Evolutionary conservation across 441 rosid species (phyloP).

Genomic region (Aquilaria agallochum): DNA sequence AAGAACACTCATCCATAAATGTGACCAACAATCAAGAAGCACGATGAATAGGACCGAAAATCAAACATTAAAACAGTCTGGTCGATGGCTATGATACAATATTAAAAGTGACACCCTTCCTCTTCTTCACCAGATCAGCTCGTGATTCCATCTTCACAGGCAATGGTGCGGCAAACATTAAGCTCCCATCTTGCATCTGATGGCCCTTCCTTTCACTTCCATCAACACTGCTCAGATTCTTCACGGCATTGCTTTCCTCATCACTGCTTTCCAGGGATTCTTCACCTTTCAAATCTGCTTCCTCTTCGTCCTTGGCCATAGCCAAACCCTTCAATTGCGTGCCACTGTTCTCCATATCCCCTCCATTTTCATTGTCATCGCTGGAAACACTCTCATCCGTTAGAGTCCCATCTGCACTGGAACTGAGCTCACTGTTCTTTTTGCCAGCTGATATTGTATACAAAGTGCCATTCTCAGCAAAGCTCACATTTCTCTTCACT

Average conservation of each 20-base stretch:
- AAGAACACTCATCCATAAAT: too few relatives aligned
- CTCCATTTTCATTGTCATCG: conserved; percentile 35
- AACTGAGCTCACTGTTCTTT: conserved; percentile 22
- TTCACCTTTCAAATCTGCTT: conserved; percentile 23
- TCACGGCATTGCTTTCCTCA: conserved; percentile 20
- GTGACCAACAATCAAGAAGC: too few relatives aligned
- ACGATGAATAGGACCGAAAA: too few relatives aligned
- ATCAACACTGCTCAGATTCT: conserved; percentile 14
- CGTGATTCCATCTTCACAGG: conserved; percentile 79
- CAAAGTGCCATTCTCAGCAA: conserved; percentile 53
- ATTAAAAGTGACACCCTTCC: conserved; percentile 25
- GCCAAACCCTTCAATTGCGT: conserved; percentile 25
- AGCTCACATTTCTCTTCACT: conserved; percentile 48
- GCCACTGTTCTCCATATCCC: conserved; percentile 16
- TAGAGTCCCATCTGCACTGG: conserved; percentile 32
- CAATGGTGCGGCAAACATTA: conserved; percentile 60
- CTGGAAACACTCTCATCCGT: conserved; percentile 30
- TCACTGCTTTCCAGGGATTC: conserved; percentile 32
- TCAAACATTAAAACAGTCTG: too few relatives aligned
- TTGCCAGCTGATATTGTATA: conserved; percentile 27
- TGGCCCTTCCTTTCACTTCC: conserved; percentile 18
- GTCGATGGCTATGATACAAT: conserved; percentile 22
- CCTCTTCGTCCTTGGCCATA: conserved; percentile 32
- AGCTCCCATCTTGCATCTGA: conserved; percentile 29
- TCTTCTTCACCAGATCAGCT: conserved; percentile 38